A percentile compares a stretch with the other conserved stretches of the same genome.
Evolutionary conservation across 192 early-diverging fungal genomes (phyloP).

Genomic region (Gigaspora rosea): DNA sequence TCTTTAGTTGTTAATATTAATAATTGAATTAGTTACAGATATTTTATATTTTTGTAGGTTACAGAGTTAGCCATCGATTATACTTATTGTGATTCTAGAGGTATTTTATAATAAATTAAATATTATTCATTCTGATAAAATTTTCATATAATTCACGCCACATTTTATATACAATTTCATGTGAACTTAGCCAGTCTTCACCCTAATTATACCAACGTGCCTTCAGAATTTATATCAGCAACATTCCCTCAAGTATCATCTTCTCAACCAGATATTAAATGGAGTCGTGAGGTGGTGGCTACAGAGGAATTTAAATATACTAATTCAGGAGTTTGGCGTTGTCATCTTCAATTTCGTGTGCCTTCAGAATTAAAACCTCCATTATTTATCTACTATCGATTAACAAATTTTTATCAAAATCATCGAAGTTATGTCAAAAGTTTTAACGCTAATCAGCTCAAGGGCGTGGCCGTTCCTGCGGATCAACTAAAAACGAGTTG

Average conservation of each 20-base stretch:
- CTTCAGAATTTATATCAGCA: slow-evolving; percentile 34
- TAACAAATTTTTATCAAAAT: slow-evolving; percentile 99
- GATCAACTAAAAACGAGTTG: slow-evolving; percentile 53
- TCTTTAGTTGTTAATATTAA: background rate
- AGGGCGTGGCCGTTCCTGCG: slow-evolving; percentile 56
- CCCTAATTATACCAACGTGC: background rate
- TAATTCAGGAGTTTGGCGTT: slow-evolving; percentile 39
- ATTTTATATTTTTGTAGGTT: slow-evolving; percentile 50
- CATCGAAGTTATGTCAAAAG: slow-evolving; percentile 95
- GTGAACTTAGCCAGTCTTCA: background rate
- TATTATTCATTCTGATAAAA: slow-evolving; percentile 33
- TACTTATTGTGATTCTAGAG: slow-evolving; percentile 69
- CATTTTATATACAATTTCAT: background rate
- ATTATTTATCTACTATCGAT: slow-evolving; percentile 92
- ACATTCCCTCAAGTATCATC: background rate
- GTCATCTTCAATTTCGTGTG: slow-evolving; percentile 73
- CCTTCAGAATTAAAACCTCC: slow-evolving; percentile 70
- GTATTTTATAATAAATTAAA: slow-evolving; percentile 17
- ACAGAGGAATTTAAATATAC: slow-evolving; percentile 22
- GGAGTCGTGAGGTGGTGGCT: background rate
- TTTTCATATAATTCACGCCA: background rate
- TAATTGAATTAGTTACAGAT: background rate
- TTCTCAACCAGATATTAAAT: background rate
- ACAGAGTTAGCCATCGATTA: slow-evolving; percentile 93
- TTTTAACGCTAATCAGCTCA: slow-evolving; percentile 80